These are phyloP conservation scores for Rhinocladiella similis DNA, from an alignment of 2,329 filamentous ascomycete genomes.

Conservation along the genomic window DNA sequence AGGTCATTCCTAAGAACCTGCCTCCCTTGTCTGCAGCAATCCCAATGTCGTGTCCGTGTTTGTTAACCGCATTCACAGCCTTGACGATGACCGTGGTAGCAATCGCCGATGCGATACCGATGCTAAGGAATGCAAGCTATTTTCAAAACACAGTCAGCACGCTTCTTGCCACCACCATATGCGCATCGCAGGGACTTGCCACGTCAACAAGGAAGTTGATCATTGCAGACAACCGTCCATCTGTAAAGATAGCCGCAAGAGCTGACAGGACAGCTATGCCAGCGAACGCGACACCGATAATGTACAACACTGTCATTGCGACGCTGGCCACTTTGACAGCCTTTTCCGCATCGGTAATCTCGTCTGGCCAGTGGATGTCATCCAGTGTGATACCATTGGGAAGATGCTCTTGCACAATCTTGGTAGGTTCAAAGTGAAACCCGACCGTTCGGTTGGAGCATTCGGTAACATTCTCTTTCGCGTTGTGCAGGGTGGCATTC, in stretches of 20 bases:
- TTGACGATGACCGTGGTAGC: conserved; percentile 63
- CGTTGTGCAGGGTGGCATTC: conserved; percentile 37
- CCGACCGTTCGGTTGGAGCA: conserved; percentile 57
- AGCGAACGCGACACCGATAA: conserved; percentile 56
- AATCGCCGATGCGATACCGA: conserved; percentile 74
- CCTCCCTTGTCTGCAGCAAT: conserved; percentile 53
- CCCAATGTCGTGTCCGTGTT: conserved; percentile 52
- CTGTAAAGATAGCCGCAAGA: conserved; percentile 45
- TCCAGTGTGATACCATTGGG: conserved; percentile 50
- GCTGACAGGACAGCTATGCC: conserved; percentile 52
- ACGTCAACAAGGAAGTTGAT: conserved; percentile 52
- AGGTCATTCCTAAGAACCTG: conserved; percentile 61
- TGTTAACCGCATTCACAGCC: conserved; percentile 54
- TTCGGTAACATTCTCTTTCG: conserved; percentile 52
- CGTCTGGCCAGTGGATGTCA: conserved; percentile 57
- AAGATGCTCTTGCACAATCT: conserved; percentile 52
- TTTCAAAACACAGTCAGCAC: conserved; percentile 3
- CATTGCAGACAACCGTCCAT: conserved; percentile 48
- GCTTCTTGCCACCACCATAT: background rate
- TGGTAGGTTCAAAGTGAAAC: conserved; percentile 58
- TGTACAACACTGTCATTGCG: conserved; percentile 60
- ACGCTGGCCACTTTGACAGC: conserved; percentile 51
- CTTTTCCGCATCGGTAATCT: conserved; percentile 55
- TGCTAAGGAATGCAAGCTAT: conserved; percentile 55
- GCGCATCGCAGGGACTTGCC: conserved; percentile 31